Evolutionary conservation across 495 filamentous ascomycete species (phyloP).

Genomic region (Penicillium robsamsonii): DNA sequence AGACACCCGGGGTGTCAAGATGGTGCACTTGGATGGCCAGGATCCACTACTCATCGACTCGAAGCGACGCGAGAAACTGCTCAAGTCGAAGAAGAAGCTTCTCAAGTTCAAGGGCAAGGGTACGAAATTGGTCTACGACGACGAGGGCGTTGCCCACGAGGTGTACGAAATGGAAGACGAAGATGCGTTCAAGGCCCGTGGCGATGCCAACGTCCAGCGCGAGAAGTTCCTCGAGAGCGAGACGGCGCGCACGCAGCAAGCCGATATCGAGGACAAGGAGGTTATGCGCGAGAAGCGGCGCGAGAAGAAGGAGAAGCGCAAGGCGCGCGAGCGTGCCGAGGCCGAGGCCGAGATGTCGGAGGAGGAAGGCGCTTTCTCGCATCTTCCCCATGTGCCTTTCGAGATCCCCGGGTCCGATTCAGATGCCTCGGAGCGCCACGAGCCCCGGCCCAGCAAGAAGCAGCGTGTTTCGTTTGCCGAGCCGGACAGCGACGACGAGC

Average conservation of each 20-base stretch:
- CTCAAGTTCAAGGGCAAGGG: slow-evolving; percentile 83
- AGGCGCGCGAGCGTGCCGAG: slow-evolving; percentile 65
- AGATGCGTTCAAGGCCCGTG: slow-evolving; percentile 68
- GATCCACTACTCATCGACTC: slow-evolving; percentile 81
- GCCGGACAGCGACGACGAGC: slow-evolving; percentile 40
- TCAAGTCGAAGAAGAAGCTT: slow-evolving; percentile 91
- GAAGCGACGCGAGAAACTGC: slow-evolving; percentile 86
- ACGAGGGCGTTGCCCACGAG: slow-evolving; percentile 79
- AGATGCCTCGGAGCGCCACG: slow-evolving; percentile 26
- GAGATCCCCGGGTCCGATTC: slow-evolving; percentile 18
- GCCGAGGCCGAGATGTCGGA: slow-evolving; percentile 41
- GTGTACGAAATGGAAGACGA: slow-evolving; percentile 87
- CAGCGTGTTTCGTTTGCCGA: slow-evolving; percentile 38
- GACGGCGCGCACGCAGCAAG: slow-evolving; percentile 64
- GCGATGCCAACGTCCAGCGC: slow-evolving; percentile 71
- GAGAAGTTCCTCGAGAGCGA: slow-evolving; percentile 74
- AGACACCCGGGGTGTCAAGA: slow-evolving; percentile 23
- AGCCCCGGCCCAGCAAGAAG: slow-evolving; percentile 43
- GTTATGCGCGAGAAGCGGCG: slow-evolving; percentile 72
- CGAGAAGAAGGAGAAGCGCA: slow-evolving; percentile 85
- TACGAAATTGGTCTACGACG: slow-evolving; percentile 84
- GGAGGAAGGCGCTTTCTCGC: slow-evolving; percentile 39
- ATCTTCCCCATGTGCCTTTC: slow-evolving; percentile 41
- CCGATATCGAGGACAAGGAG: slow-evolving; percentile 80
- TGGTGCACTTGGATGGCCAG: slow-evolving; percentile 50